A percentile compares a stretch with the other conserved stretches of the same genome.
Evolutionary conservation across 2,329 filamentous ascomycete species (phyloP).

Genomic region (Bipolaris sorokiniana): DNA sequence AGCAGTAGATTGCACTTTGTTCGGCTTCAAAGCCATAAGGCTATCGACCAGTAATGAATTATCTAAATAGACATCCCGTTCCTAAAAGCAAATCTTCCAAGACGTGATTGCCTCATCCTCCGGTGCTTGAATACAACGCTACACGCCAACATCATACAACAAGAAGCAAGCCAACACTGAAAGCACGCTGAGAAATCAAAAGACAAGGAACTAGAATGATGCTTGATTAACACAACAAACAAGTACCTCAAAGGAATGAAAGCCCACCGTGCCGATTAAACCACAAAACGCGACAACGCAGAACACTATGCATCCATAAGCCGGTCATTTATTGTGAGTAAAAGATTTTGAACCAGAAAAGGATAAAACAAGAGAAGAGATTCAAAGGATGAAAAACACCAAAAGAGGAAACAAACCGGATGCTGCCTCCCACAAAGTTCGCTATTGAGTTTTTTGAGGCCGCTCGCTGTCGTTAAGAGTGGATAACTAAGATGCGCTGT

Average conservation of each 20-base stretch:
- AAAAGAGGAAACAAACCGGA: not conserved
- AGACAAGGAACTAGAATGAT: not conserved
- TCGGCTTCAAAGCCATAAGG: not conserved
- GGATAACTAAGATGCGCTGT: conserved; percentile 10
- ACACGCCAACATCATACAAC: conserved; percentile 3
- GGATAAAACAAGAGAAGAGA: not conserved
- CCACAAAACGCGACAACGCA: conserved; percentile 10
- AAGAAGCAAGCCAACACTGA: not conserved
- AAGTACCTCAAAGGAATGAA: not conserved
- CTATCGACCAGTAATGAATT: not conserved
- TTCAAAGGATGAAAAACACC: not conserved
- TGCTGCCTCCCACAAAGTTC: conserved; percentile 1
- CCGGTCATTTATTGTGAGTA: conserved; percentile 10
- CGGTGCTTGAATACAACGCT: not conserved
- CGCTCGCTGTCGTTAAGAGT: conserved; percentile 11
- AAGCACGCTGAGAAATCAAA: not conserved
- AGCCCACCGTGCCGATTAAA: not conserved
- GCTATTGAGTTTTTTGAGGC: conserved; percentile 14
- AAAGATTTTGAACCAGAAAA: not conserved
- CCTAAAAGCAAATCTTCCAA: not conserved
- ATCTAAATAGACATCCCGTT: not conserved
- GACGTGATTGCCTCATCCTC: not conserved
- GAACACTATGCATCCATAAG: conserved; percentile 16
- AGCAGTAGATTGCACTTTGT: not conserved
- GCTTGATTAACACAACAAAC: conserved; percentile 11